Conservation (phyloP, 2,329 filamentous ascomycete species). For the Fusarium setosum region DNA sequence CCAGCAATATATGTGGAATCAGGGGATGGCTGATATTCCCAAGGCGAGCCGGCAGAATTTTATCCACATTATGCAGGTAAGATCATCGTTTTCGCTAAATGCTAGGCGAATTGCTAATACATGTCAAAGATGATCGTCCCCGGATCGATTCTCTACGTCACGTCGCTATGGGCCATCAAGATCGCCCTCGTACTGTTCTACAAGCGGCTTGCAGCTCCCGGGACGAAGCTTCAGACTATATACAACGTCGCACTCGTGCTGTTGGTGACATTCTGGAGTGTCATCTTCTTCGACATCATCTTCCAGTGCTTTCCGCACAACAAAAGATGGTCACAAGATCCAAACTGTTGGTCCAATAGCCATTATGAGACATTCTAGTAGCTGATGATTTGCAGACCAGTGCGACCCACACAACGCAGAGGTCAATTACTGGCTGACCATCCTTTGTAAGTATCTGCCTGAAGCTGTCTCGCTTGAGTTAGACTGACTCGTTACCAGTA, state of each 20-base stretch:
- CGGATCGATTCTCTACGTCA: conserved; percentile 53
- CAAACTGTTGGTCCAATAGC: conserved; percentile 25
- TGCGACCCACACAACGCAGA: conserved; percentile 29
- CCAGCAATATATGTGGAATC: conserved; percentile 40
- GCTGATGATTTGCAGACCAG: conserved; percentile 26
- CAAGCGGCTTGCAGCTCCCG: conserved; percentile 51
- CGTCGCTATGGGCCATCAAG: conserved; percentile 55
- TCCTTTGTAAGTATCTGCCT: conserved; percentile 15
- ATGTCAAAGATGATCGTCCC: conserved; percentile 51
- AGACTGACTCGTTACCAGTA: conserved; percentile 9
- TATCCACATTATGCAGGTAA: conserved; percentile 41
- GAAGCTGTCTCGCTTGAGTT: neutral
- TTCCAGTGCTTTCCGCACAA: conserved; percentile 52
- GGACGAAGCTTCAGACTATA: conserved; percentile 48
- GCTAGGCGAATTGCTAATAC: neutral
- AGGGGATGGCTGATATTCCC: conserved; percentile 41
- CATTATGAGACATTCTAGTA: neutral
- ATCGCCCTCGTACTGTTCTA: conserved; percentile 55
- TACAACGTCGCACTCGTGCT: conserved; percentile 51
- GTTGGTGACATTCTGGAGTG: conserved; percentile 44
- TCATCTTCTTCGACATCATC: conserved; percentile 53
- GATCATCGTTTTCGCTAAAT: neutral
- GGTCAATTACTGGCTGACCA: conserved; percentile 39
- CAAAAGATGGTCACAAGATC: conserved; percentile 46
- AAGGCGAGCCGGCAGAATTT: conserved; percentile 37